phyloP scores from a whole-genome alignment of 108 stramenopile genomes.

The Skeletonema costatum region DNA sequence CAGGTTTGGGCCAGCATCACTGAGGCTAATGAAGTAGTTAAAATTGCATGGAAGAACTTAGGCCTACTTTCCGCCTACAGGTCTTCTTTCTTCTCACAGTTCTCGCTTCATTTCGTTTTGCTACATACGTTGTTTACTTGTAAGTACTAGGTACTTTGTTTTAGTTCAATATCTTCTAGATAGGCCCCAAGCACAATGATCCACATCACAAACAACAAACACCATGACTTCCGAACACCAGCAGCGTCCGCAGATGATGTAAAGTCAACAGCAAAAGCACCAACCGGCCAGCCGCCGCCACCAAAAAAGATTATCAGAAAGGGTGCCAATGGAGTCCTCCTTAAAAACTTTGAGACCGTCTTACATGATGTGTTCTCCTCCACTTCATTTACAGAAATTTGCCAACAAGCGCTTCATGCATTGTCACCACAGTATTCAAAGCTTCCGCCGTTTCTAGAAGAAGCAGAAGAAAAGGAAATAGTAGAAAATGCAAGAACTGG shows the following conservation, averaged over 20 bases:
- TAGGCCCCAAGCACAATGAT: too few relatives aligned
- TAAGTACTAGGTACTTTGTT: too few relatives aligned
- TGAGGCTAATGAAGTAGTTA: too few relatives aligned
- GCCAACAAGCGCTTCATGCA: slow-evolving; percentile 8
- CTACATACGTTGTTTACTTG: too few relatives aligned
- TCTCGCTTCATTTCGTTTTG: too few relatives aligned
- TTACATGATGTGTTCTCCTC: slow-evolving; percentile 44
- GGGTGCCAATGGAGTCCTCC: slow-evolving; percentile 57
- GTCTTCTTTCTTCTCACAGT: too few relatives aligned
- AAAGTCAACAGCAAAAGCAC: neutral
- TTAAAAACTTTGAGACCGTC: slow-evolving; percentile 69
- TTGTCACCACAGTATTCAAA: slow-evolving; percentile 42
- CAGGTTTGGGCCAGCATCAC: too few relatives aligned
- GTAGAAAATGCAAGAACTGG: slow-evolving; percentile 1
- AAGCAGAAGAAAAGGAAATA: neutral
- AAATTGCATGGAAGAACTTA: too few relatives aligned
- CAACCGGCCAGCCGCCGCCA: neutral
- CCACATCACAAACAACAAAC: too few relatives aligned
- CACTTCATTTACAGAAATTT: neutral
- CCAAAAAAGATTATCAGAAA: neutral
- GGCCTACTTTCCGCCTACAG: too few relatives aligned
- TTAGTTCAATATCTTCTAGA: too few relatives aligned
- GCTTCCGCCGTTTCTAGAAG: slow-evolving; percentile 30
- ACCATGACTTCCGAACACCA: neutral
- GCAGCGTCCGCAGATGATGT: neutral